A percentile compares a stretch with the other conserved stretches of the same genome.
Evolutionary conservation across 1,139 yeast species (phyloP).

Genomic region (Diutina pseudorugosa): DNA sequence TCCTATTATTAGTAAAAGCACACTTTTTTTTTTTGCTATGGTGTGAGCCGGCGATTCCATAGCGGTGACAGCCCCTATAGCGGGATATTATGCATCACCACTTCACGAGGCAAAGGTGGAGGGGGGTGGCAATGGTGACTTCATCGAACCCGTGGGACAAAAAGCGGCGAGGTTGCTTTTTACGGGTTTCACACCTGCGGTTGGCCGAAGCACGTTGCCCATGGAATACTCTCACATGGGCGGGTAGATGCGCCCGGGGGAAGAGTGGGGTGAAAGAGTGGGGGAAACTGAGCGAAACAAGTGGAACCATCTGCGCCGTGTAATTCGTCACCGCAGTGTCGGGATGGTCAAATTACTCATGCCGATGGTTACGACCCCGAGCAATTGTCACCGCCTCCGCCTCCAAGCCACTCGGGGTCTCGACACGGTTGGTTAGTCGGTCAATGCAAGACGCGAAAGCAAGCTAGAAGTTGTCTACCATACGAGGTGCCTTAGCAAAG

Average conservation of each 20-base stretch:
- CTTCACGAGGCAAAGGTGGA: no score
- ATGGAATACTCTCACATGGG: neutral
- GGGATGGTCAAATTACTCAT: neutral
- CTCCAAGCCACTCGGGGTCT: neutral
- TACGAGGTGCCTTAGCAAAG: neutral
- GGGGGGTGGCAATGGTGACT: no score
- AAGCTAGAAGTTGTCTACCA: neutral
- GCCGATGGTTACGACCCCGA: neutral
- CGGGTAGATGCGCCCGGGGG: neutral
- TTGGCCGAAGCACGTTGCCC: neutral
- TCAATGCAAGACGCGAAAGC: neutral
- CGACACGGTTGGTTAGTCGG: neutral
- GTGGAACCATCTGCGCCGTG: neutral
- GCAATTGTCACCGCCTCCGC: neutral
- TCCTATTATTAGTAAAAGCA: neutral
- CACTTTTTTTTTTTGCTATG: neutral
- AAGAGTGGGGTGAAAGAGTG: neutral
- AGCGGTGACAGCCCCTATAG: neutral
- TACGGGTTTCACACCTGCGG: no score
- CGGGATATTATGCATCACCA: neutral
- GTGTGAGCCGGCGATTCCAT: neutral
- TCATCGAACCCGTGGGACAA: neutral
- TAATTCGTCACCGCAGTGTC: neutral
- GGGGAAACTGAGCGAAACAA: neutral
- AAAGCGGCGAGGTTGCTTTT: neutral